phyloP scores from a whole-genome alignment of 225 moss, liverwort and hornwort species.

The Bryoerythrophyllum caledonicum region DNA sequence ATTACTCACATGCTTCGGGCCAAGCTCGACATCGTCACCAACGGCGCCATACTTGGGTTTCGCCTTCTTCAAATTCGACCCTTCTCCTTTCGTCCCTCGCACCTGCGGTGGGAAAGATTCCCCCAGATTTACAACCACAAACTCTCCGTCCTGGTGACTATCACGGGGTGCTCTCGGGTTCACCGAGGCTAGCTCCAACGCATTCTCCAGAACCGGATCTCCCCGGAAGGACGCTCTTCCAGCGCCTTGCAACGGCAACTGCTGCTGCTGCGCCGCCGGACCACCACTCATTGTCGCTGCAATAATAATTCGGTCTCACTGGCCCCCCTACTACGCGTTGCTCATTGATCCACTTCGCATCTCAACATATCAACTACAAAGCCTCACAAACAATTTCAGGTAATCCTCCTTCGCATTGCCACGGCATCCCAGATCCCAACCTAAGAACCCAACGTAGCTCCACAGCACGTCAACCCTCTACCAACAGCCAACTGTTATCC shows the following conservation, averaged over 20 bases:
- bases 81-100: slow-evolving; percentile 28
- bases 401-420: slow-evolving; percentile 16
- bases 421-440: background rate
- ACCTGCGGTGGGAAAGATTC: background rate
- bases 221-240: slow-evolving; percentile 30
- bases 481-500: background rate
- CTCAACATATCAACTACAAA: slow-evolving; percentile 14
- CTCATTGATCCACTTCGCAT: slow-evolving; percentile 5
- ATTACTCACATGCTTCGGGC: slow-evolving; percentile 36
- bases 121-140: slow-evolving; percentile 42
- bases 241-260: slow-evolving; percentile 32
- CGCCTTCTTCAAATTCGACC: slow-evolving; percentile 26
- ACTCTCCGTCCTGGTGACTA: slow-evolving; percentile 24
- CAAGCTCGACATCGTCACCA: slow-evolving; percentile 48
- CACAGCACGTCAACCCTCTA: background rate
- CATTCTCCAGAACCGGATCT: slow-evolving; percentile 29
- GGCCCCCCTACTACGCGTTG: background rate
- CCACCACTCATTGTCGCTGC: slow-evolving; percentile 25
- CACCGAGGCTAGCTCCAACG: background rate
- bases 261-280: slow-evolving; percentile 14
- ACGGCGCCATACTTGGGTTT: slow-evolving; percentile 22
- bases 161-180: background rate
- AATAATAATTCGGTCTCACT: background rate
- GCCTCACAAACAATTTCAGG: background rate
- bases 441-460: background rate